Conservation (phyloP, 345 rosid genomes). For the Excoecaria agallocha region DNA sequence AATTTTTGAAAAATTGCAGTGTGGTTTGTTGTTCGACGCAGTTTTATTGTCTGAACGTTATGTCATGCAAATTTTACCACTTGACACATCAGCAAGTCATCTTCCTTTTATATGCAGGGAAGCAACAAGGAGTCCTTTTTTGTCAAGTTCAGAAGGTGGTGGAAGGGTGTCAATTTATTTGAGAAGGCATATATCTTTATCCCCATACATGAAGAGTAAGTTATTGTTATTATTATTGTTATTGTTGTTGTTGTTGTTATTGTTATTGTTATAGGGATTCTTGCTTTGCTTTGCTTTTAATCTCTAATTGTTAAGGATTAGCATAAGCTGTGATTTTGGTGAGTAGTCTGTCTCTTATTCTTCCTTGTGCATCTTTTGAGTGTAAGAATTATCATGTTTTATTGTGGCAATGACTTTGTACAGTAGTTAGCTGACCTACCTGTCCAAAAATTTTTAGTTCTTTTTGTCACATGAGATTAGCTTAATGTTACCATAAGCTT, state of each 20-base stretch:
- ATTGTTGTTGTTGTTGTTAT: not conserved
- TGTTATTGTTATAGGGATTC: not conserved
- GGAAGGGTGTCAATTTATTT: slow-evolving; percentile 84
- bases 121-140: slow-evolving; percentile 56
- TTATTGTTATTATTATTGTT: not conserved
- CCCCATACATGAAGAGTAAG: slow-evolving; percentile 94
- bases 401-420: not conserved
- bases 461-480: not conserved
- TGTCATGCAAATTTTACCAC: not conserved
- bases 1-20: not conserved
- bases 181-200: slow-evolving; percentile 81
- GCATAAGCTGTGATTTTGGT: not conserved
- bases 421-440: not conserved
- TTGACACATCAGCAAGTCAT: not conserved
- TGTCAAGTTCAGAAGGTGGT: slow-evolving; percentile 91
- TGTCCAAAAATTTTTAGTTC: not conserved
- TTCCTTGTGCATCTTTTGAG: not conserved
- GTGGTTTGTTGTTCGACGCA: not conserved
- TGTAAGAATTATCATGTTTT: not conserved
- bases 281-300: not conserved
- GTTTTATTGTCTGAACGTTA: not conserved
- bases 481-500: not conserved
- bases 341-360: not conserved
- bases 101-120: slow-evolving; percentile 19
- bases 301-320: not conserved